phyloP scores from a whole-genome alignment of 495 filamentous ascomycete species.

The Penicillium bialowiezense region DNA sequence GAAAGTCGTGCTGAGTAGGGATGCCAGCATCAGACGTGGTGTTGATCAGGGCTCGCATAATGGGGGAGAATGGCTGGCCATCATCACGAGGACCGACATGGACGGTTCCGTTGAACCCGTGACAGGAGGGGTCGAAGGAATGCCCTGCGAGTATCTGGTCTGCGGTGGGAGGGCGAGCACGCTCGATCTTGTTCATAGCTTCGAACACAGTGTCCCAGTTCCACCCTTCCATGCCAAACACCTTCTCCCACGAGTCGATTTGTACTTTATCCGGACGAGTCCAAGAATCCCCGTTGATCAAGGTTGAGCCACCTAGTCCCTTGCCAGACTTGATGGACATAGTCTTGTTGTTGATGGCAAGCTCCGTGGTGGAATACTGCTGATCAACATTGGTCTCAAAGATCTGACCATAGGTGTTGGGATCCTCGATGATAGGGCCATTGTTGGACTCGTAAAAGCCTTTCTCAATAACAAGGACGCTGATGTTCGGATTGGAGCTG shows the following conservation, averaged over 20 bases:
- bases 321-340: constrained; percentile 22
- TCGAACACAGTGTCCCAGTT: constrained; percentile 46
- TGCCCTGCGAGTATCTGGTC: constrained; percentile 21
- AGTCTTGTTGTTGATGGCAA: constrained; percentile 14
- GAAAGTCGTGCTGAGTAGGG: constrained; percentile 18
- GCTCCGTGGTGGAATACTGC: constrained; percentile 11
- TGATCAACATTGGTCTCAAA: constrained; percentile 28
- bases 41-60: constrained; percentile 23
- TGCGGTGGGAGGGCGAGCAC: constrained; percentile 10
- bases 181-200: constrained; percentile 33
- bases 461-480: constrained; percentile 54
- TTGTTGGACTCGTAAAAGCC: constrained; percentile 33
- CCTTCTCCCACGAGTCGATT: constrained; percentile 50
- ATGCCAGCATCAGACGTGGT: constrained; percentile 11
- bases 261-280: constrained; percentile 41
- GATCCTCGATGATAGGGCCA: constrained; percentile 31
- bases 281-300: constrained; percentile 52
- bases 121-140: constrained; percentile 20
- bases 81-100: constrained; percentile 20
- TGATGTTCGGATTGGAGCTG: constrained; percentile 41
- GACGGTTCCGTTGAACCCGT: constrained; percentile 26
- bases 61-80: constrained; percentile 15
- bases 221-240: constrained; percentile 50
- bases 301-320: constrained; percentile 52
- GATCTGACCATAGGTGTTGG: constrained; percentile 33